These are phyloP conservation scores for Boletellus deceptivus DNA, from an alignment of 1,284 basidiomycete genomes.

Conservation along the genomic window DNA sequence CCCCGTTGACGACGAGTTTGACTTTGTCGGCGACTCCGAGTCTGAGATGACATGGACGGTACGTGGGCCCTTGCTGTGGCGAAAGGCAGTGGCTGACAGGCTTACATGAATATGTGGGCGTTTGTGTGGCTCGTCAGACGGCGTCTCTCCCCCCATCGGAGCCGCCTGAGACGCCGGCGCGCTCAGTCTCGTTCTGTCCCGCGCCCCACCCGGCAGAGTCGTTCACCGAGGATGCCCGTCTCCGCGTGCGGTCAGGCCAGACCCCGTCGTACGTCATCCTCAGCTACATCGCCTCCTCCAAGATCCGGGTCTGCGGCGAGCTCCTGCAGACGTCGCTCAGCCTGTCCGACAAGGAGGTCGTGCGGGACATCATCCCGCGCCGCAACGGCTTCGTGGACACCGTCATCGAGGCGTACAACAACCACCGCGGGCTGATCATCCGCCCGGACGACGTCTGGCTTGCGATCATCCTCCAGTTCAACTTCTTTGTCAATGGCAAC, in stretches of 20 bases:
- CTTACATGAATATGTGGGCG: too few species aligned
- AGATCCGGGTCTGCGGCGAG: slow-evolving; percentile 16
- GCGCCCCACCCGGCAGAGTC: slow-evolving; percentile 25
- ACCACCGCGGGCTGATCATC: slow-evolving; percentile 37
- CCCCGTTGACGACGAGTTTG: background rate
- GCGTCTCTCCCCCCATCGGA: background rate
- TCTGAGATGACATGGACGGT: slow-evolving; percentile 23
- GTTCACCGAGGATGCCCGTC: slow-evolving; percentile 30
- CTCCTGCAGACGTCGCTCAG: slow-evolving; percentile 30
- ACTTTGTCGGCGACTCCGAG: slow-evolving; percentile 1
- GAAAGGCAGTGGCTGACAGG: too few species aligned
- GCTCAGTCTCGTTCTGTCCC: slow-evolving; percentile 26
- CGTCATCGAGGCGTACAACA: slow-evolving; percentile 38
- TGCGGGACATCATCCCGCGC: slow-evolving; percentile 28
- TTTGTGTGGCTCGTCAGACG: slow-evolving; percentile 1
- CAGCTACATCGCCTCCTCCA: slow-evolving; percentile 18
- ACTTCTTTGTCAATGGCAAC: slow-evolving; percentile 43
- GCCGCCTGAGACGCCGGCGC: background rate
- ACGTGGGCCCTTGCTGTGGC: background rate
- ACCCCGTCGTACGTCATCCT: slow-evolving; percentile 22
- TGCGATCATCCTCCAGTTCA: slow-evolving; percentile 43
- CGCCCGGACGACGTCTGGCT: slow-evolving; percentile 49
- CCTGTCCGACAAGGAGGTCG: slow-evolving; percentile 15
- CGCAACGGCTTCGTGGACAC: slow-evolving; percentile 40
- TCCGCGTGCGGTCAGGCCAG: slow-evolving; percentile 24